These are phyloP conservation scores for Cladophialophora bantiana DNA, from an alignment of 2,329 filamentous ascomycete species.

Conservation along the genomic window DNA sequence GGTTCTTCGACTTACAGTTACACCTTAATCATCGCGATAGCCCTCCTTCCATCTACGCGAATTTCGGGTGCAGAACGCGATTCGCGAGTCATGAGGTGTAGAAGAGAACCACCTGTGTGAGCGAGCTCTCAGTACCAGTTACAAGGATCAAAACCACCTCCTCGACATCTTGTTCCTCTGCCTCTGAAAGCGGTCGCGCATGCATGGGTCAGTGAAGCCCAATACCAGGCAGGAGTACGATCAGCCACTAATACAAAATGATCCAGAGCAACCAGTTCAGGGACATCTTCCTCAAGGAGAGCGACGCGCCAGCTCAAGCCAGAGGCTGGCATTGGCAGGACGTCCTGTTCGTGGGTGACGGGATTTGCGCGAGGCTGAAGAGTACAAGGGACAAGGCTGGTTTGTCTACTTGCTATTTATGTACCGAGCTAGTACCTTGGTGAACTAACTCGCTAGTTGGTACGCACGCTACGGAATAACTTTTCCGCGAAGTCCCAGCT, in stretches of 20 bases:
- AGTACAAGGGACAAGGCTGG: too few relatives aligned
- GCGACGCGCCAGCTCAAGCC: background rate
- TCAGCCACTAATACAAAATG: background rate
- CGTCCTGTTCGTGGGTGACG: too few relatives aligned
- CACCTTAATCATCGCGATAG: background rate
- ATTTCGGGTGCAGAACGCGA: background rate
- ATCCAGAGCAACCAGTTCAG: background rate
- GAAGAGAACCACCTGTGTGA: background rate
- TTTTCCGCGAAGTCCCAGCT: background rate
- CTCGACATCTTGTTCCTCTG: slow-evolving; percentile 7
- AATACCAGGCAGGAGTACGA: background rate
- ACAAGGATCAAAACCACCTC: slow-evolving; percentile 4
- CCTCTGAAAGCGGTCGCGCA: slow-evolving; percentile 8
- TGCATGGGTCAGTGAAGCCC: slow-evolving; percentile 2
- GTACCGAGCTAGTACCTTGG: too few relatives aligned
- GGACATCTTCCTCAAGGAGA: background rate
- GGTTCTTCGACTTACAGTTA: background rate
- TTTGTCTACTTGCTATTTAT: too few relatives aligned
- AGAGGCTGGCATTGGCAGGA: background rate
- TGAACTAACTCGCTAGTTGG: too few relatives aligned
- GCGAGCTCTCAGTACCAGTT: background rate
- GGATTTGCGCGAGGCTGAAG: too few relatives aligned
- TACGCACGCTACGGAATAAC: too few relatives aligned
- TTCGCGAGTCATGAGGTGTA: background rate
- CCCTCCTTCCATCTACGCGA: background rate